phyloP scores from a whole-genome alignment of 345 rosid species.

The Citrus inodora region DNA sequence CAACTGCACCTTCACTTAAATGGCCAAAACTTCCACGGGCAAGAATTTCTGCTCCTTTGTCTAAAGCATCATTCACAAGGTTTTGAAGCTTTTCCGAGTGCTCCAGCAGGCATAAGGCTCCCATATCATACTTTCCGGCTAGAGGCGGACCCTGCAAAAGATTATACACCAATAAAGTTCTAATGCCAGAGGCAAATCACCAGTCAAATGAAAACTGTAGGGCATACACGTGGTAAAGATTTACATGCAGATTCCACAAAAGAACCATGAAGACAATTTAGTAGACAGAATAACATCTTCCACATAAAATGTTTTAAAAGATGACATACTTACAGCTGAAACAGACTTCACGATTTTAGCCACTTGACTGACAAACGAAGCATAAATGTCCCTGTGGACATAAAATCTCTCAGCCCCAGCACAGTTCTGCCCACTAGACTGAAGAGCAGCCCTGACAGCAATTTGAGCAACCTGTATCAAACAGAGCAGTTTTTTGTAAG shows the following conservation, averaged over 20 bases:
- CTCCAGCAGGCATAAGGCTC: constrained; percentile 93
- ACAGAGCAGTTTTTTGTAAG: constrained; percentile 5
- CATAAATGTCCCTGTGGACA: constrained; percentile 74
- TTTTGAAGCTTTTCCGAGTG: constrained; percentile 87
- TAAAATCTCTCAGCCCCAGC: constrained; percentile 99
- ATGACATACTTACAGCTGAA: constrained; percentile 66
- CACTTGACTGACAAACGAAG: constrained; percentile 76
- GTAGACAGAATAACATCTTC: neutral
- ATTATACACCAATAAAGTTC: neutral
- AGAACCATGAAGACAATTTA: neutral
- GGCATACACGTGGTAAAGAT: neutral
- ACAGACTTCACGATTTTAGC: constrained; percentile 82
- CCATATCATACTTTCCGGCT: constrained; percentile 91
- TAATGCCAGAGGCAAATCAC: neutral
- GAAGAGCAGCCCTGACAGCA: constrained; percentile 88
- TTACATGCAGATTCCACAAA: neutral
- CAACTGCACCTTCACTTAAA: constrained; percentile 87
- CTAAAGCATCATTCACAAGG: constrained; percentile 83
- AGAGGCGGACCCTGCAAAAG: constrained; percentile 89
- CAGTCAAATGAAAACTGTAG: constrained; percentile 3
- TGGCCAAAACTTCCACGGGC: constrained; percentile 96
- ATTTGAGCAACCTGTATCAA: constrained; percentile 83
- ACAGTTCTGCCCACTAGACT: constrained; percentile 99
- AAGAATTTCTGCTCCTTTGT: constrained; percentile 84
- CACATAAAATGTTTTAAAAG: neutral